These are phyloP conservation scores for Ophiostoma sp. DNA, from an alignment of 2,329 filamentous ascomycete species.

Conservation along the genomic window DNA sequence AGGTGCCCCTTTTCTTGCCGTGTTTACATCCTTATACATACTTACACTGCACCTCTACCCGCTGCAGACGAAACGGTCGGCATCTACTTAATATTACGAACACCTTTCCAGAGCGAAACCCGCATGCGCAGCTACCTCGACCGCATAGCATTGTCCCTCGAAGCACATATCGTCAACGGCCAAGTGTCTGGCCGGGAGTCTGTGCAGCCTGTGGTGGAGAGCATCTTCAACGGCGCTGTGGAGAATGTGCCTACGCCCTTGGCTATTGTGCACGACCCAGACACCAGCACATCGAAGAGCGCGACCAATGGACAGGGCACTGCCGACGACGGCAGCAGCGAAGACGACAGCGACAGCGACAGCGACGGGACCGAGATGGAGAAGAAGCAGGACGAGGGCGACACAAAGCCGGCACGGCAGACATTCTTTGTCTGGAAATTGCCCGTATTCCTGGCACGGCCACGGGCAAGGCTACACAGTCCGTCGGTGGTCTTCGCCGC, in stretches of 20 bases:
- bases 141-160: conserved; percentile 60
- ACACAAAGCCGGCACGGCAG: conserved; percentile 32
- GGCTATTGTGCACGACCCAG: conserved; percentile 42
- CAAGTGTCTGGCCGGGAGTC: conserved; percentile 41
- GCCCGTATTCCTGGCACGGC: conserved; percentile 52
- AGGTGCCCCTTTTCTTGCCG: too few relatives aligned
- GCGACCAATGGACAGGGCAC: neutral
- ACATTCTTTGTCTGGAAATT: conserved; percentile 57
- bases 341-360: neutral
- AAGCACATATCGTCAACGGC: conserved; percentile 60
- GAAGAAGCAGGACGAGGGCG: conserved; percentile 27
- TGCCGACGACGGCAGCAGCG: conserved; percentile 22
- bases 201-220: conserved; percentile 47
- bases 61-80: conserved; percentile 64
- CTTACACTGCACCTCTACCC: conserved; percentile 32
- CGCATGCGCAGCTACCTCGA: conserved; percentile 54
- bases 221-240: conserved; percentile 53
- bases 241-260: conserved; percentile 47
- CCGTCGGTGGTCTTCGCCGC: conserved; percentile 62
- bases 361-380: conserved; percentile 22
- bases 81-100: conserved; percentile 62
- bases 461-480: conserved; percentile 59
- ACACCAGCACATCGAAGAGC: conserved; percentile 19
- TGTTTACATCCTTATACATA: neutral
- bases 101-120: conserved; percentile 53